Evolutionary conservation across 2,329 filamentous ascomycete species (phyloP), one percentile per base, ranked within the genome.

Genomic region (Biscogniauxia mediterranea): DNA sequence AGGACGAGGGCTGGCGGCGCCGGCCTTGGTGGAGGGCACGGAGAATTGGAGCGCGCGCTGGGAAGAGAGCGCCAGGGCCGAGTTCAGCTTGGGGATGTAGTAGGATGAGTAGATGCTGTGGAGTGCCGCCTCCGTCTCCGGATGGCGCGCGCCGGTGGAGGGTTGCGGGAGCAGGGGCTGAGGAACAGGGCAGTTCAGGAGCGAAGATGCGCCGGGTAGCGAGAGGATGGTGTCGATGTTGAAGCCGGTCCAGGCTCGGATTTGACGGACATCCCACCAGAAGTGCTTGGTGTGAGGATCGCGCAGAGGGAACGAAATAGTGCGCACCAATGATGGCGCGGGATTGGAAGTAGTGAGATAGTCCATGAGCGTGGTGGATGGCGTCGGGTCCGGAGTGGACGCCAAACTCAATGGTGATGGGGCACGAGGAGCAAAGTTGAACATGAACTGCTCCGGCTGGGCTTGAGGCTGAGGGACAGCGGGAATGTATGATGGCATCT

Each of bases 241-340:
- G 83, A 97, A 97, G 68, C 86, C 84, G 56, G 84, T 85, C 94
- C 94, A 97, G 64, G 87, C 84, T 64, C 91, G 87, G 67, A 97
- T 82, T 74, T 96, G 94, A 68, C 94, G 90, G 61, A 96, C 85
- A 71, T 98, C 94, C 91, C 92, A 97, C 94, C 94, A 98, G 76
- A 94, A 97, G 79, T 96, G 88, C 75, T 89, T 92, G 70, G 84
- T 89, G 76, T 83, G 85, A 71, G 83, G 88, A 74, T 87, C 90
- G 65, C 81, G 85, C 70, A 82, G 80, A 66, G 78, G 87, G 73
- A 89, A 88, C 62, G 89, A 91, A 67, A 94, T 85, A 67, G 89
- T 90, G 71, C 89, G 89, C 46, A 96, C 92, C 38, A 97, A 81
- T 50, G 89, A 89, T 19, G 93, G 90, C 21, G 92, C 89, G 20